Percentiles rank a stretch among this genome's conserved stretches.
Evolutionary conservation across 208 protist species (phyloP).

Genomic region (Trichomonas vaginalis): DNA sequence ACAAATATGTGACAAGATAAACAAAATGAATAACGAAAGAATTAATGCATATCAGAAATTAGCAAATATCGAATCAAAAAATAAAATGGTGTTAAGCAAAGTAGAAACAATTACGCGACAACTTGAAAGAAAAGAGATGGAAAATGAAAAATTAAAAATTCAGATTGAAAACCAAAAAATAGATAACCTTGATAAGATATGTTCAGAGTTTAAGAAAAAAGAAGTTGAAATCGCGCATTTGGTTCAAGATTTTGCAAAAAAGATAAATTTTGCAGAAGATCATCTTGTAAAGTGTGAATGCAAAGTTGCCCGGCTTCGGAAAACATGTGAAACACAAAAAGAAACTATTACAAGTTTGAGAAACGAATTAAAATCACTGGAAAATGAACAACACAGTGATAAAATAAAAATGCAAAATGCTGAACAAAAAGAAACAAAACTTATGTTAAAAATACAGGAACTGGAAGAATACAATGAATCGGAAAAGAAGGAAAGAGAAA

Average conservation of each 20-base stretch:
- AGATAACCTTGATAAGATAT: not conserved
- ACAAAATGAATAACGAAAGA: not conserved
- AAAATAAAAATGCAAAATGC: not conserved
- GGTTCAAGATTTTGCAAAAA: not conserved
- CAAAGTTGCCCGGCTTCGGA: not conserved
- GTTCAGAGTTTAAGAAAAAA: not conserved
- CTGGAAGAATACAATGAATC: not conserved
- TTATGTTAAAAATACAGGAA: not conserved
- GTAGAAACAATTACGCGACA: not conserved
- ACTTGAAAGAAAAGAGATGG: not conserved
- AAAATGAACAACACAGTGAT: not conserved
- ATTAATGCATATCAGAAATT: not conserved
- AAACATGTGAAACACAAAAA: not conserved
- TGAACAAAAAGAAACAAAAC: not conserved
- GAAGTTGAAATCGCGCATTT: not conserved
- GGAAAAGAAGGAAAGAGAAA: not conserved
- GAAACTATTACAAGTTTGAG: not conserved
- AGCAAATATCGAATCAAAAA: not conserved
- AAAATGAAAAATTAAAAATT: not conserved
- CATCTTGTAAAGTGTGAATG: not conserved
- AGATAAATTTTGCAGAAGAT: not conserved
- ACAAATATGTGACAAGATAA: no score
- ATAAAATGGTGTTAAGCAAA: not conserved
- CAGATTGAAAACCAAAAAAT: not conserved
- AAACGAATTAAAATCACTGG: not conserved